Base-by-base conservation (phyloP, 1,284 basidiomycete genomes). In the Boletus semigastroideus region DNA sequence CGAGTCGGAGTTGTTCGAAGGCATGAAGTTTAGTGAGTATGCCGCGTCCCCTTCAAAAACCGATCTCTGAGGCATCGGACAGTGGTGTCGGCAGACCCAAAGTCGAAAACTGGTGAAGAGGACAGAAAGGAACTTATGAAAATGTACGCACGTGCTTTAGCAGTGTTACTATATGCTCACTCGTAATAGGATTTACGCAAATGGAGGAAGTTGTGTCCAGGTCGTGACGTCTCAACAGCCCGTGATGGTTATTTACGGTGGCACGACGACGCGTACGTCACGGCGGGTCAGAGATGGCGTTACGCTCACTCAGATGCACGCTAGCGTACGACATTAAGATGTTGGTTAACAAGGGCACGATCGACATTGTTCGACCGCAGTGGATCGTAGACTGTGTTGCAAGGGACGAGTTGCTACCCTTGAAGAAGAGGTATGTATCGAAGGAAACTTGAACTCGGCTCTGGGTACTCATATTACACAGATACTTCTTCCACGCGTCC, bases 361-460 rank as follows among this genome's bases (percentile, higher is more conserved):
- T 82, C 52, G 88, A 92, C 62, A 79, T 95, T 45, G 73, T 96
- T 50, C 84, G 78, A 49, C 90, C 94, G 0, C 72, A 79, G 30
- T 97, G 93, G 92, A 75, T 97, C 45, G 66, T 78, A 41, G 90
- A 93, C 61, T 92, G 86, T n/a, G 77, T 94, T 40, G 73, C 78
- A 4, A 72, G 75, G 28, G 77, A 76, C 14, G 71, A 78, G 49
- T 70, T 76, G 14, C 65, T 84, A 13, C 85, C 90, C 0, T 67
- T 93, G 42, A 75, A 72, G 33, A 84, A 86, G 66, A 87, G 82
- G 90, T 94, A 63, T 42, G 68, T 55, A 28, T 31, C 25, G 3
- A 33, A 27, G 36, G 11, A 44, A 44, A 20, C 1, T 4, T 42
- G 1, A 2, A 34, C 39, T 19, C 31, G 14, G 36, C 17, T 53